Evolutionary conservation across 441 rosid species (phyloP).

Genomic region (Pelargonium myrrhifolium): DNA sequence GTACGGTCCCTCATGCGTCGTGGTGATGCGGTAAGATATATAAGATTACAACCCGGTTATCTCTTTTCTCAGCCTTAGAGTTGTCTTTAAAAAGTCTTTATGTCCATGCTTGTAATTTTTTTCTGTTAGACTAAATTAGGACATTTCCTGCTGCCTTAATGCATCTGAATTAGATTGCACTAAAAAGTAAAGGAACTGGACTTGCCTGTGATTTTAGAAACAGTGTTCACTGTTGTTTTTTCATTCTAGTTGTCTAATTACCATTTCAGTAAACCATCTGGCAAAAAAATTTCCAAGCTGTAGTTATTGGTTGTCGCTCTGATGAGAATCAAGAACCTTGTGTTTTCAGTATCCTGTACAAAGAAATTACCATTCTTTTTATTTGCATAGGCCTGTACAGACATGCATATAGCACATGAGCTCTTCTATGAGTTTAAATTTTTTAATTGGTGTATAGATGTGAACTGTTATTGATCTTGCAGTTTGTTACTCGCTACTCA

Average conservation of each 20-base stretch:
- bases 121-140: neutral
- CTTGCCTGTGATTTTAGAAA: neutral
- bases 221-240: neutral
- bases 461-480: slow-evolving; percentile 27
- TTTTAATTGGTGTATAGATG: slow-evolving; percentile 12
- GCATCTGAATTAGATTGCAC: neutral
- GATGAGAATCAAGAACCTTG: neutral
- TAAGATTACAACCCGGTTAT: neutral
- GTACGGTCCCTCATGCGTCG: slow-evolving; percentile 98
- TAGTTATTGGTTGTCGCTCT: neutral
- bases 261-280: neutral
- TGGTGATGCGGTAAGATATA: slow-evolving; percentile 54
- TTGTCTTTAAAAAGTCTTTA: neutral
- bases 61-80: neutral
- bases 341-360: neutral
- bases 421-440: neutral
- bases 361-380: neutral
- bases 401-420: too few species aligned
- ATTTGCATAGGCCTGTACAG: neutral
- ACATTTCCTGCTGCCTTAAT: neutral
- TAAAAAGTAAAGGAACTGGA: neutral
- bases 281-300: neutral
- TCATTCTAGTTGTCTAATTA: neutral
- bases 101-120: neutral
- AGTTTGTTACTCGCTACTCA: slow-evolving; percentile 71